Evolutionary conservation across 2,329 filamentous ascomycete genomes (phyloP).

Genomic region (Diaporthe sp.): DNA sequence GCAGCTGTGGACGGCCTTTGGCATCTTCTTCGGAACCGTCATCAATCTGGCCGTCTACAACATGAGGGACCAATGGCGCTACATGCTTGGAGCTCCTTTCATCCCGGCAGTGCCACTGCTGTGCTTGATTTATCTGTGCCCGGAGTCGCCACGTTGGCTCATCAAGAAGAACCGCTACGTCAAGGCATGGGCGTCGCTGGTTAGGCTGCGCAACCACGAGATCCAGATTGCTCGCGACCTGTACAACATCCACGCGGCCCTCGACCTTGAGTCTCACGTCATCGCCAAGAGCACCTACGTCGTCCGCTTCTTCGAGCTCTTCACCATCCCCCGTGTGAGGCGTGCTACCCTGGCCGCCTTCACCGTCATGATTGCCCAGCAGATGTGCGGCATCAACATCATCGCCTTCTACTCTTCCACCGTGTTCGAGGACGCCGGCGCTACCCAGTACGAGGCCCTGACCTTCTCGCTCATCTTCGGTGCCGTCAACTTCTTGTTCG

Average conservation of each 20-base stretch:
- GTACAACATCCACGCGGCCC: constrained; percentile 67
- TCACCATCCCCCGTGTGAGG: constrained; percentile 70
- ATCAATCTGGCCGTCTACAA: constrained; percentile 76
- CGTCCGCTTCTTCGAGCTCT: constrained; percentile 69
- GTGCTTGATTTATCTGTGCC: constrained; percentile 71
- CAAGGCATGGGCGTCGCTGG: constrained; percentile 70
- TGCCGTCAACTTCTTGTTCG: constrained; percentile 74
- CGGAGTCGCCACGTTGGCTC: constrained; percentile 76
- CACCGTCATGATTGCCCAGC: constrained; percentile 77
- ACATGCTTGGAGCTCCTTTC: constrained; percentile 75
- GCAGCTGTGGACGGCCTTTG: constrained; percentile 69
- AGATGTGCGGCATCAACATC: constrained; percentile 71
- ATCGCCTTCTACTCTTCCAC: constrained; percentile 64
- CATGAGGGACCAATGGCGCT: constrained; percentile 72
- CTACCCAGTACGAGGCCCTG: constrained; percentile 54
- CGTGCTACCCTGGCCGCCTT: constrained; percentile 77
- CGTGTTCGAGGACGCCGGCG: constrained; percentile 60
- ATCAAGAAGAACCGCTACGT: constrained; percentile 71
- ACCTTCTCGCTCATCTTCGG: constrained; percentile 61
- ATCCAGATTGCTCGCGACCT: constrained; percentile 74
- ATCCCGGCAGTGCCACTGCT: constrained; percentile 75
- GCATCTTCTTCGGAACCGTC: constrained; percentile 67
- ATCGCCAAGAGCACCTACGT: constrained; percentile 58
- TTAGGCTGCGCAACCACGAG: constrained; percentile 68
- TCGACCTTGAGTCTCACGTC: constrained; percentile 57